Conservation (phyloP, 2,329 filamentous ascomycete genomes). For the Sphaerulina vaccinii region DNA sequence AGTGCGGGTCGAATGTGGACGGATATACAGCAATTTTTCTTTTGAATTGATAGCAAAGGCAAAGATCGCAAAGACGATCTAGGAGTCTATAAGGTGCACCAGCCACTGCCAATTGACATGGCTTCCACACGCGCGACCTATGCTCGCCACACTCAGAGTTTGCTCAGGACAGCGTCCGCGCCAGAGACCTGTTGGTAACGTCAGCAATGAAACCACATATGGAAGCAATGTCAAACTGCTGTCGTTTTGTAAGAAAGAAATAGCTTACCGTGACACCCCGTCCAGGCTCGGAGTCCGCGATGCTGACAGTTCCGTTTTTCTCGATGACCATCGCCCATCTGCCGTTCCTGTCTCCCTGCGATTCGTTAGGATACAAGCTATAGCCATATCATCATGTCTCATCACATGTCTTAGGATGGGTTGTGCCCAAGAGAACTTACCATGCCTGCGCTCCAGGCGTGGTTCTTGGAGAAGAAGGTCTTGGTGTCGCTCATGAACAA, state of each 20-base stretch:
- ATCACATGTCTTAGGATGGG: too few species aligned
- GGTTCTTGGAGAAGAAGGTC: slow-evolving; percentile 70
- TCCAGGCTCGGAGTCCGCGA: slow-evolving; percentile 70
- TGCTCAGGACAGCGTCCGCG: slow-evolving; percentile 30
- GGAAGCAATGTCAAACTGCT: not conserved
- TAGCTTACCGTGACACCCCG: slow-evolving; percentile 47
- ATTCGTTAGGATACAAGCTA: too few species aligned
- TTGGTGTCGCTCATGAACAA: slow-evolving; percentile 76
- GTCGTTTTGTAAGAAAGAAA: not conserved
- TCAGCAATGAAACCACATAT: slow-evolving; percentile 11
- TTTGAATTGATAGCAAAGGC: not conserved
- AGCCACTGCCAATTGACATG: too few species aligned
- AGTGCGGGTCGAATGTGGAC: slow-evolving; percentile 45
- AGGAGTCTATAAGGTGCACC: too few species aligned
- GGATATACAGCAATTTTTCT: slow-evolving; percentile 1
- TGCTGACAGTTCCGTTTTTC: slow-evolving; percentile 76
- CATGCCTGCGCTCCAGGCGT: slow-evolving; percentile 66
- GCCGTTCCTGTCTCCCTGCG: slow-evolving; percentile 72
- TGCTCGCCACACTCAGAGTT: slow-evolving; percentile 23
- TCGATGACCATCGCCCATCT: slow-evolving; percentile 78
- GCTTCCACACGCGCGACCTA: too few species aligned
- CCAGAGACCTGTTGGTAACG: slow-evolving; percentile 26
- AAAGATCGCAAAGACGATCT: too few species aligned
- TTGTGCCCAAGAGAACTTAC: too few species aligned
- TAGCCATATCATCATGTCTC: too few species aligned